These are phyloP conservation scores for Rhynchosporium graminicola DNA, from an alignment of 2,329 filamentous ascomycete genomes.

Conservation along the genomic window DNA sequence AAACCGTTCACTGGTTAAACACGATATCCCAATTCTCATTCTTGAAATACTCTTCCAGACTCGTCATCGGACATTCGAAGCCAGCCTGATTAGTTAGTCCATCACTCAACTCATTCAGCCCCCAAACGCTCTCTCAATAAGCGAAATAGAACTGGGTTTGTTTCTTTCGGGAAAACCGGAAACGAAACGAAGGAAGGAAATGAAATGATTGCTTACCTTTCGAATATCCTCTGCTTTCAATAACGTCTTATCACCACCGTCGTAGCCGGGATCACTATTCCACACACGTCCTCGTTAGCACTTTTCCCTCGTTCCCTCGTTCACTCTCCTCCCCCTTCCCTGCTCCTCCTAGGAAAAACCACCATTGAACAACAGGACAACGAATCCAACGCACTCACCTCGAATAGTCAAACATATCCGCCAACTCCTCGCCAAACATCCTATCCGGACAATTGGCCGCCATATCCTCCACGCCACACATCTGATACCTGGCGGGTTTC, in stretches of 20 bases:
- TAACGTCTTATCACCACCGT: constrained; percentile 39
- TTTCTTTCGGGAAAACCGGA: not conserved
- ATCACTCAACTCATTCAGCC: no score
- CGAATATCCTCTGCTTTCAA: constrained; percentile 28
- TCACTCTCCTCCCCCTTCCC: not conserved
- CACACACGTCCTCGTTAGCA: not conserved
- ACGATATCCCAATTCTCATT: constrained; percentile 38
- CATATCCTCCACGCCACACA: constrained; percentile 26
- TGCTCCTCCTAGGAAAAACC: not conserved
- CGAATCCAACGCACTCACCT: not conserved
- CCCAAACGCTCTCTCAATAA: no score
- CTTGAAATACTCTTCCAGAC: constrained; percentile 25
- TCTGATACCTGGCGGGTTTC: constrained; percentile 15
- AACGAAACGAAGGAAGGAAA: not conserved
- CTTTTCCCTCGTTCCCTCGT: not conserved
- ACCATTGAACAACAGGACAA: not conserved
- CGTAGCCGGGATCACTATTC: constrained; percentile 40
- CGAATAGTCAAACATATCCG: constrained; percentile 38
- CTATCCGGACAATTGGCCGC: constrained; percentile 39
- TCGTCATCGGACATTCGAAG: constrained; percentile 38
- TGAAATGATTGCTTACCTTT: constrained; percentile 17
- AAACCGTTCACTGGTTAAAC: not conserved
- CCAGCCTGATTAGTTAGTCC: constrained; percentile 1
- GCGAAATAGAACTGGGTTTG: no score
- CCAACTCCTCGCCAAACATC: constrained; percentile 36